Evolutionary conservation across 176 grass and related monocot genomes (phyloP), one percentile per base, ranked within the genome.

Genomic region (Avena insularis): DNA sequence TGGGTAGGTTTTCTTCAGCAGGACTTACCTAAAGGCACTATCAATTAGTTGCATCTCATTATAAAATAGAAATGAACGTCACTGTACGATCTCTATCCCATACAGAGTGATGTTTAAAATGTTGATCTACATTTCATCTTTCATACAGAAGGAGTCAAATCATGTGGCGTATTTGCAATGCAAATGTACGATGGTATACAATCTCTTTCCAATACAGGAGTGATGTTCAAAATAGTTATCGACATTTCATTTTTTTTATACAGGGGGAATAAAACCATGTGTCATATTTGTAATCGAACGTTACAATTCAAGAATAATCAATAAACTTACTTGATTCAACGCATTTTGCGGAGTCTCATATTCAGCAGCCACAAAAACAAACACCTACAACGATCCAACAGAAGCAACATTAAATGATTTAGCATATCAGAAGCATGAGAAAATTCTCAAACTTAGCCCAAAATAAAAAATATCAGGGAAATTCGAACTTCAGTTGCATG

Each of bases 311-410:
- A 80, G 40, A 60, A 78, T 19, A 8, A 63, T 54, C n/a, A 0
- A 58, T 29, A 2, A 48, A 79, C 51, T 89, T 81, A 99, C 97
- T 89, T 96, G 97, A 92, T 99, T 99, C 72, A 99, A 81, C 14
- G 94, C 89, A 87, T 99, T 99, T 45, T 96, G 92, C 45, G 86
- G 74, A 72, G 94, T 99, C 69, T 94, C 94, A 71, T 99, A 99
- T 80, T 99, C 97, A 75, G 97, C 97, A 3, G 97, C 97, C 68
- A 96, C 91, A 84, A 99, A 99, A 59, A 96, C 97, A 96, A 99
- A 99, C 38, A 99, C 97, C 97, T 99, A 83, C 20, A 89, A 79
- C 21, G 29, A 91, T 62, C 11, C 61, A 85, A n/a, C 0, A 7
- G 36, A 85, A 87, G 38, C 17, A 72, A 8, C 35, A 47, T 77